Conservation (phyloP, 2,329 filamentous ascomycete species). For the Parastagonospora avenae region DNA sequence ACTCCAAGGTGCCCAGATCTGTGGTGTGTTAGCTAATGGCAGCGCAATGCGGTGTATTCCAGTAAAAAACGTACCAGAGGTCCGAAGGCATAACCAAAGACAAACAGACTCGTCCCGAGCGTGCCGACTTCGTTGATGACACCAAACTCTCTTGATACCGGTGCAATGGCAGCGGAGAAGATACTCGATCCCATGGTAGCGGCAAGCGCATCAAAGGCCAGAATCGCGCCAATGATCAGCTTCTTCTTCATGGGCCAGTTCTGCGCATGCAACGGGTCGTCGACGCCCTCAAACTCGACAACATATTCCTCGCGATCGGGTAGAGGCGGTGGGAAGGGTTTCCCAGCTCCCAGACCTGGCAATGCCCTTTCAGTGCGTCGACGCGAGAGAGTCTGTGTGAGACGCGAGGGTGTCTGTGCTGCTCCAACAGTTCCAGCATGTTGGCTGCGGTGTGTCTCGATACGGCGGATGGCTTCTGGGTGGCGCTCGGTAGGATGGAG, state of each 20-base stretch:
- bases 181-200: slow-evolving; percentile 67
- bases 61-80: slow-evolving; percentile 30
- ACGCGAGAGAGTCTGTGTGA: slow-evolving; percentile 47
- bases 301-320: slow-evolving; percentile 78
- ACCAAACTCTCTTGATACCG: slow-evolving; percentile 36
- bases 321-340: slow-evolving; percentile 72
- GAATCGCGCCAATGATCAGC: slow-evolving; percentile 68
- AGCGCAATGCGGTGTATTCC: neutral
- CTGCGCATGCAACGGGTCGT: slow-evolving; percentile 84
- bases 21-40: slow-evolving; percentile 1
- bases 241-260: slow-evolving; percentile 87
- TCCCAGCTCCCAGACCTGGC: slow-evolving; percentile 72
- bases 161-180: slow-evolving; percentile 45
- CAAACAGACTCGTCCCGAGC: slow-evolving; percentile 40
- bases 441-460: slow-evolving; percentile 73
- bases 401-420: slow-evolving; percentile 46
- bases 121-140: slow-evolving; percentile 39
- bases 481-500: slow-evolving; percentile 62
- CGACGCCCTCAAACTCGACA: slow-evolving; percentile 79
- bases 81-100: slow-evolving; percentile 47
- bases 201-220: slow-evolving; percentile 75
- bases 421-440: slow-evolving; percentile 72
- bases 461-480: slow-evolving; percentile 72
- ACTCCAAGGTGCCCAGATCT: slow-evolving; percentile 57
- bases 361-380: slow-evolving; percentile 57